Conservation (phyloP, 129 eudicot genomes). For the Chrysanthemum makinoi region DNA sequence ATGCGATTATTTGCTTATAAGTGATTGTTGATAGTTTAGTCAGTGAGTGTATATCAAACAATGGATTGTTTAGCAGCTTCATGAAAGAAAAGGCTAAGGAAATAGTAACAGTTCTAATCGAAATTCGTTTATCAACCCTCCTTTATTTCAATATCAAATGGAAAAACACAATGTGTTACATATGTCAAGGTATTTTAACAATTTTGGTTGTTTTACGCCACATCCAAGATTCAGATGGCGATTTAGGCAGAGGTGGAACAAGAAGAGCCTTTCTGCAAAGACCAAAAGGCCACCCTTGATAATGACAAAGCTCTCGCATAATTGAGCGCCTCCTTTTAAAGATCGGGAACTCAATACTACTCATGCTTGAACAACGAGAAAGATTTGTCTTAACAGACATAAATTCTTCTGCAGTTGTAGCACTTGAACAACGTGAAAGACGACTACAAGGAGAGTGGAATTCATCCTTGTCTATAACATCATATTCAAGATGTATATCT, state of each 20-base stretch:
- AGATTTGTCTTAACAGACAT: slow-evolving; percentile 54
- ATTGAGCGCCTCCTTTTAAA: slow-evolving; percentile 42
- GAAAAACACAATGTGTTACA: neutral
- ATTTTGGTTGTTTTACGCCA: slow-evolving; percentile 57
- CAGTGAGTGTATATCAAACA: too few relatives aligned
- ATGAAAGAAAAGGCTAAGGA: too few relatives aligned
- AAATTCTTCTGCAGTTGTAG: slow-evolving; percentile 45
- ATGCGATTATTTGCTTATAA: too few relatives aligned
- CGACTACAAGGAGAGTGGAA: slow-evolving; percentile 47
- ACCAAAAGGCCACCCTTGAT: slow-evolving; percentile 96
- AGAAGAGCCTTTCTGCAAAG: slow-evolving; percentile 67
- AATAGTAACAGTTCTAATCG: neutral
- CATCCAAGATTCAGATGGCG: slow-evolving; percentile 87
- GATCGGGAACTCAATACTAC: slow-evolving; percentile 36
- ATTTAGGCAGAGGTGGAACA: slow-evolving; percentile 89
- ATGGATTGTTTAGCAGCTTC: too few relatives aligned
- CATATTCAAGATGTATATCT: slow-evolving; percentile 24
- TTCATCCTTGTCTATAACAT: slow-evolving; percentile 40
- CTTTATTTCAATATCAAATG: neutral
- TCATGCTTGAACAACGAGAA: slow-evolving; percentile 66
- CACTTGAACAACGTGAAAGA: slow-evolving; percentile 59
- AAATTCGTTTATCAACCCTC: neutral
- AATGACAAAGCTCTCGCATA: slow-evolving; percentile 59
- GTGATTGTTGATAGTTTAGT: too few relatives aligned
- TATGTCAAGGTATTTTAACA: slow-evolving; percentile 29